Evolutionary conservation across 225 moss, liverwort and hornwort species (phyloP), one percentile per base, ranked within the genome.

Genomic region (Straminergon stramineum): DNA sequence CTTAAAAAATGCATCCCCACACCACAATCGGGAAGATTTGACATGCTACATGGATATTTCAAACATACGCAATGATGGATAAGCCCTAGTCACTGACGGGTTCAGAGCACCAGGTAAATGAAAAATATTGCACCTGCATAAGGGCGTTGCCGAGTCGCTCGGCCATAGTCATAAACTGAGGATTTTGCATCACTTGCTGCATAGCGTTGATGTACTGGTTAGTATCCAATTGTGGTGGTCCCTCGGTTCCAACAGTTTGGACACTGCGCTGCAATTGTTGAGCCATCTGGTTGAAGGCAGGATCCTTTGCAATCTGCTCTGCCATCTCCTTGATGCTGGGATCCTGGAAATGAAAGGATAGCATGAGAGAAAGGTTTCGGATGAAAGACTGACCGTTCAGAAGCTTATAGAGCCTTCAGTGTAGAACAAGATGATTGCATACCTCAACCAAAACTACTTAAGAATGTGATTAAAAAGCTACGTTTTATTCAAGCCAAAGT

Each of bases 241-340:
- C 99, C 14, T 97, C 96, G 53, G 93, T 92, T 88, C 96, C 97
- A 86, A 94, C 91, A 91, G 90, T 90, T 74, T 99, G 96, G 66
- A 99, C 99, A 83, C 97, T 97, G 61, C 87, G 95, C 92, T 99
- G 99, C 91, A 99, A 87, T 87, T 99, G 99, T 87, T 97, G 95
- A 74, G 99, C 99, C 99, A 99, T 99, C 91, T 97, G 97, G 79
- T 96, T 99, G 89, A 99, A 99, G 30, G 99, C 97, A 85, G 99
- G 99, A 86, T 99, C 99, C 88, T 99, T 96, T 0, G 99, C 99
- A 82, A 99, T 99, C 92, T 99, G 99, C 90, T 99, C 99, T 43
- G 99, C 99, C 99, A 99, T 99, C 90, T 99, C 99, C 90, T 99
- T 99, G 87, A 99, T 99, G 82, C 97, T 99, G 62, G 99, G 99